Evolutionary conservation across 1,284 basidiomycete genomes (phyloP).

Genomic region (Schizophyllum commune): DNA sequence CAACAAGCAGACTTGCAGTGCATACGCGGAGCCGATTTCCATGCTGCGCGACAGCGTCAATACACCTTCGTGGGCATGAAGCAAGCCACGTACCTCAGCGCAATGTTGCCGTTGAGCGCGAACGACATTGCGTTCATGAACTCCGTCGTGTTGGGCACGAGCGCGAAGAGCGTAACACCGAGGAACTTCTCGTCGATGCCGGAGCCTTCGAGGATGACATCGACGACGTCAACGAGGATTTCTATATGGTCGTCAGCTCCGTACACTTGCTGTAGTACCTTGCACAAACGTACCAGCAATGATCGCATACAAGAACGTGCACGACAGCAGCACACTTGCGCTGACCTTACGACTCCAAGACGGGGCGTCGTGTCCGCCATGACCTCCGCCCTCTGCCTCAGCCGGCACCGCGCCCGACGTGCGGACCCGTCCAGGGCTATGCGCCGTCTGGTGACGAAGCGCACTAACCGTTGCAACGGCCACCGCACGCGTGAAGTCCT

Average conservation of each 20-base stretch:
- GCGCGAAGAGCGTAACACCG: constrained; percentile 92
- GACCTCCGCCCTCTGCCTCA: constrained; percentile 38
- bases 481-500: constrained; percentile 87
- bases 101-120: constrained; percentile 95
- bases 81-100: constrained; percentile 63
- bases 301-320: constrained; percentile 90
- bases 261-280: no score
- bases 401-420: not conserved
- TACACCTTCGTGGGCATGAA: not conserved
- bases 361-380: constrained; percentile 91
- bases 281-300: constrained; percentile 75
- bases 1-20: constrained; percentile 93
- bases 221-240: constrained; percentile 91
- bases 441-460: constrained; percentile 51
- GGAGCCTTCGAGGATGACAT: constrained; percentile 88
- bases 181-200: constrained; percentile 98
- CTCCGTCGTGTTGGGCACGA: constrained; percentile 98
- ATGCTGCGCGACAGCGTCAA: constrained; percentile 49
- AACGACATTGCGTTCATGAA: constrained; percentile 99
- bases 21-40: constrained; percentile 99
- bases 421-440: not conserved
- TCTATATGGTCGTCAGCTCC: constrained; percentile 42
- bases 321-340: constrained; percentile 80
- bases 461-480: constrained; percentile 87
- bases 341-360: constrained; percentile 88